A percentile compares a stretch with the other conserved stretches of the same genome.
Conservation (phyloP, 495 filamentous ascomycete genomes). For the Penicillium ucsense region DNA sequence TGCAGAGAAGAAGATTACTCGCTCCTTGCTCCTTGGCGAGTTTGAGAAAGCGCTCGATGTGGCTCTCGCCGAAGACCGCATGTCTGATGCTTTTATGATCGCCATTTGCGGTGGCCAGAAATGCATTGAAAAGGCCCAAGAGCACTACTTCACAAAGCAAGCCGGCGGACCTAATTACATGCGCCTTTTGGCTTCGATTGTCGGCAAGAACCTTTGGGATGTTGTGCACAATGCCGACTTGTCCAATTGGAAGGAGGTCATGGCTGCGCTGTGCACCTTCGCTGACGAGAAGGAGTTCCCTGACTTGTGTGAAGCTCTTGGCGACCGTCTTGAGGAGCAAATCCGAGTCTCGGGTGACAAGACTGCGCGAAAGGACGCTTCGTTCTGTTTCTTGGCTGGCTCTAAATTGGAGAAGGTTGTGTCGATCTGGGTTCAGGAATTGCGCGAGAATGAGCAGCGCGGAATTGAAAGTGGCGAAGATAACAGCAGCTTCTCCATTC, state of each 20-base stretch:
- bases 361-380: slow-evolving; percentile 70
- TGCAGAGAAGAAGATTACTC: slow-evolving; percentile 80
- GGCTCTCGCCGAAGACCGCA: slow-evolving; percentile 74
- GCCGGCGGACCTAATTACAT: slow-evolving; percentile 81
- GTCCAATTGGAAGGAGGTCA: slow-evolving; percentile 89
- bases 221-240: slow-evolving; percentile 92
- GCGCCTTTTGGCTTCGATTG: slow-evolving; percentile 79
- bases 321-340: slow-evolving; percentile 79
- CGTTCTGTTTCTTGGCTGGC: slow-evolving; percentile 90
- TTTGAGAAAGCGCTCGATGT: slow-evolving; percentile 87
- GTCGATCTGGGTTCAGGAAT: slow-evolving; percentile 81
- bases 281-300: slow-evolving; percentile 83
- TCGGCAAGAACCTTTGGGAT: slow-evolving; percentile 97
- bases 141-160: slow-evolving; percentile 80
- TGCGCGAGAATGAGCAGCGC: slow-evolving; percentile 70
- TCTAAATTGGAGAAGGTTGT: slow-evolving; percentile 97
- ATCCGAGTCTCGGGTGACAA: slow-evolving; percentile 36
- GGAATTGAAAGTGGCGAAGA: slow-evolving; percentile 55
- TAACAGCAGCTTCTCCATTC: slow-evolving; percentile 81
- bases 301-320: slow-evolving; percentile 92
- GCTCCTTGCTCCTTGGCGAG: slow-evolving; percentile 73
- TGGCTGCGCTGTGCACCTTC: slow-evolving; percentile 92
- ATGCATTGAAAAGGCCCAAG: slow-evolving; percentile 88
- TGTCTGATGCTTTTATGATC: slow-evolving; percentile 97
- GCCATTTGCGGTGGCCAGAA: slow-evolving; percentile 93